phyloP scores from a whole-genome alignment of 306 rosid genomes.

The Sesbania bispinosa region DNA sequence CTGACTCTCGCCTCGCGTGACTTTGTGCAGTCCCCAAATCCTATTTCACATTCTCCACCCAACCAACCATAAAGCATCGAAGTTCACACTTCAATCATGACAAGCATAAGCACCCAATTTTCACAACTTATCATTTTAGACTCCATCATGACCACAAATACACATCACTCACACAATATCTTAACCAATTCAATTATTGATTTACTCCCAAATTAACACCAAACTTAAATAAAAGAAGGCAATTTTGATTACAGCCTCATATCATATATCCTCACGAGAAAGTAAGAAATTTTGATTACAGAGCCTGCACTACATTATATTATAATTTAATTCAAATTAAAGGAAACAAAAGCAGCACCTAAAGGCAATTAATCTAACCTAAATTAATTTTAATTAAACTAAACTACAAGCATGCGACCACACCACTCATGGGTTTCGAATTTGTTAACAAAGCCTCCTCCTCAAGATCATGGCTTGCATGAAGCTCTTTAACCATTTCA shows the following conservation, averaged over 20 bases:
- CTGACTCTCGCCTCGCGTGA: conserved; percentile 46
- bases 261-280: conserved; percentile 36
- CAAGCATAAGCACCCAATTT: conserved; percentile 40
- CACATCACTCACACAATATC: not conserved
- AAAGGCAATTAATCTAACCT: conserved; percentile 13
- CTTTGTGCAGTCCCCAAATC: conserved; percentile 40
- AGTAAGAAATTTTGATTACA: conserved; percentile 30
- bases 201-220: not conserved
- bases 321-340: conserved; percentile 45
- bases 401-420: conserved; percentile 18
- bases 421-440: conserved; percentile 12
- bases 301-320: conserved; percentile 31
- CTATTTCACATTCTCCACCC: conserved; percentile 35
- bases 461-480: conserved; percentile 42
- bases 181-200: conserved; percentile 25
- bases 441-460: conserved; percentile 36
- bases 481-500: conserved; percentile 72
- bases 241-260: conserved; percentile 19
- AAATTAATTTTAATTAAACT: not conserved
- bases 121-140: conserved; percentile 32
- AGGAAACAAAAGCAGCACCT: conserved; percentile 17
- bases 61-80: conserved; percentile 46
- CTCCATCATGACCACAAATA: conserved; percentile 34
- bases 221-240: not conserved
- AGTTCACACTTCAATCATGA: conserved; percentile 73